Conservation (phyloP, 352 stramenopile genomes). For the Globisporangium recalcitrans region DNA sequence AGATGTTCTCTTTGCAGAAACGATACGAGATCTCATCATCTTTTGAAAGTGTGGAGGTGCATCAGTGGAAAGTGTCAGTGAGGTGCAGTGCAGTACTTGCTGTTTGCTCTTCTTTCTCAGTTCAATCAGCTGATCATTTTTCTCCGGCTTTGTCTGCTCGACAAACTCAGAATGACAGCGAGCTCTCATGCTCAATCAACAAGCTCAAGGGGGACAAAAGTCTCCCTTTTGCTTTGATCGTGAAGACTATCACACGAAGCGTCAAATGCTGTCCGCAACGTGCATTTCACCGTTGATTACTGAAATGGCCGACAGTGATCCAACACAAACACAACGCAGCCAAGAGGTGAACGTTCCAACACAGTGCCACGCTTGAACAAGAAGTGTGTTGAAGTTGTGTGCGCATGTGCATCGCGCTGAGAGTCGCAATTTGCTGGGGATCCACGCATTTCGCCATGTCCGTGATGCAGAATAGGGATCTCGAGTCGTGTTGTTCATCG, state of each 20-base stretch:
- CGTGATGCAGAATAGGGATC: too few species aligned
- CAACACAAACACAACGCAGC: not conserved
- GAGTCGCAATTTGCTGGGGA: too few species aligned
- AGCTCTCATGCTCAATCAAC: not conserved
- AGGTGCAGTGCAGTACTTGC: not conserved
- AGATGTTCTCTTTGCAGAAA: not conserved
- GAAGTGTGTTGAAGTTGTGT: too few species aligned
- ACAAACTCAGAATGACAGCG: not conserved
- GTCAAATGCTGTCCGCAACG: not conserved
- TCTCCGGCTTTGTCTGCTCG: not conserved
- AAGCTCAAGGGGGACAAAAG: too few species aligned
- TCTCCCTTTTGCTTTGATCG: too few species aligned
- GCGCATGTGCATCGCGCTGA: too few species aligned
- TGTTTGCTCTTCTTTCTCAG: not conserved
- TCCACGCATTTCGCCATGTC: too few species aligned
- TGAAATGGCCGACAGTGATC: not conserved
- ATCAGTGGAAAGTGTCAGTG: not conserved
- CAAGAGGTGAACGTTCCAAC: not conserved
- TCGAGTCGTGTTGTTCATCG: too few species aligned
- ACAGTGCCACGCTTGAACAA: too few species aligned
- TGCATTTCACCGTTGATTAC: not conserved
- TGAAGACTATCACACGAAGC: too few species aligned
- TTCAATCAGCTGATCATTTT: not conserved
- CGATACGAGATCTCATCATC: not conserved
- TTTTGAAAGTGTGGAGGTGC: not conserved